phyloP scores from a whole-genome alignment of 345 rosid genomes.

The Salix dunnii region DNA sequence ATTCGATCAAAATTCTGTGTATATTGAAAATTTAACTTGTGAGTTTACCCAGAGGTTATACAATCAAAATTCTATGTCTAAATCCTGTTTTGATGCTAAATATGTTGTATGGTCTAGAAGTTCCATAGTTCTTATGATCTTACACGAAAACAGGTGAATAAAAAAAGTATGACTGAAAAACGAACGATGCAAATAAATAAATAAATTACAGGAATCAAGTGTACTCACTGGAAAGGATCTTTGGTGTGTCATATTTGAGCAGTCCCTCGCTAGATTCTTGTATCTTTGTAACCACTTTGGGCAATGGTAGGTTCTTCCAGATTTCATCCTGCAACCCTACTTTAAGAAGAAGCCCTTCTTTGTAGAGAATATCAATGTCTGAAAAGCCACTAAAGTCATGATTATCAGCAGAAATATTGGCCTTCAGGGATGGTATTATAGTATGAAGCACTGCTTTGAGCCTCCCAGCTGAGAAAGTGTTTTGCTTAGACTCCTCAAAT shows the following conservation, averaged over 20 bases:
- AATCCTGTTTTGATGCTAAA: not conserved
- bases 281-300: slow-evolving; percentile 51
- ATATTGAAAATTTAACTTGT: not conserved
- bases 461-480: slow-evolving; percentile 69
- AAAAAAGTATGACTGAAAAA: not conserved
- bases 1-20: not conserved
- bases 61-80: not conserved
- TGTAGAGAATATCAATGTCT: slow-evolving; percentile 81
- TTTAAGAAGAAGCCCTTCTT: slow-evolving; percentile 85
- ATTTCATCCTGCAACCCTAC: slow-evolving; percentile 73
- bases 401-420: slow-evolving; percentile 68
- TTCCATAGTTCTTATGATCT: not conserved
- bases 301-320: slow-evolving; percentile 67
- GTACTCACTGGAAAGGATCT: slow-evolving; percentile 75
- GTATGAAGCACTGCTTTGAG: slow-evolving; percentile 76
- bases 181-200: not conserved
- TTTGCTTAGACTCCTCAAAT: slow-evolving; percentile 76
- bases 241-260: slow-evolving; percentile 84
- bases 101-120: not conserved
- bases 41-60: not conserved
- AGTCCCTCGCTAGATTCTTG: slow-evolving; percentile 74
- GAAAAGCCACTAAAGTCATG: slow-evolving; percentile 59
- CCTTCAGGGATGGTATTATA: slow-evolving; percentile 72
- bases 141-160: not conserved
- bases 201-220: not conserved